phyloP scores from a whole-genome alignment of 1,139 yeast species.

The Scheffersomyces parashehatae region DNA sequence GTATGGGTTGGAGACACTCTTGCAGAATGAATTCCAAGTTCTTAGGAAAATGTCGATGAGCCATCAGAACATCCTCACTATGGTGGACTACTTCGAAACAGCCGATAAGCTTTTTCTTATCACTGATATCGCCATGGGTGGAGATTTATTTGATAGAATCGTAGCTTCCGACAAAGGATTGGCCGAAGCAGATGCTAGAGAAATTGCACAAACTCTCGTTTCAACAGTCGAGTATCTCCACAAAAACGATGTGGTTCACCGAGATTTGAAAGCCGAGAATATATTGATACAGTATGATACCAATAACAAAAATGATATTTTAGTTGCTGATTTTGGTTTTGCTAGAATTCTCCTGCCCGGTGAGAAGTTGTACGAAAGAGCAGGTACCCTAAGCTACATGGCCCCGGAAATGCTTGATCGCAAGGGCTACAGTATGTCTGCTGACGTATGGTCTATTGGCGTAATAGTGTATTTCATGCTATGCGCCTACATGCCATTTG shows the following conservation, averaged over 20 bases:
- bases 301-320: slow-evolving; percentile 38
- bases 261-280: slow-evolving; percentile 46
- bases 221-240: slow-evolving; percentile 35
- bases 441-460: slow-evolving; percentile 80
- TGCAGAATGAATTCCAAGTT: slow-evolving; percentile 58
- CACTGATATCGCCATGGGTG: slow-evolving; percentile 69
- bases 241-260: slow-evolving; percentile 35
- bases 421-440: slow-evolving; percentile 58
- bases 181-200: slow-evolving; percentile 49
- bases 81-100: slow-evolving; percentile 73
- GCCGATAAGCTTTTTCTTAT: slow-evolving; percentile 57
- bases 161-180: slow-evolving; percentile 47
- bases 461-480: slow-evolving; percentile 71
- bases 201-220: slow-evolving; percentile 31
- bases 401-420: slow-evolving; percentile 64
- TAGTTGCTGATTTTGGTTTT: slow-evolving; percentile 75
- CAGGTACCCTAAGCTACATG: slow-evolving; percentile 77
- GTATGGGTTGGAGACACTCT: slow-evolving; percentile 35
- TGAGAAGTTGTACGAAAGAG: slow-evolving; percentile 28
- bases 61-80: slow-evolving; percentile 56
- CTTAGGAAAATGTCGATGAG: slow-evolving; percentile 46
- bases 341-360: slow-evolving; percentile 38
- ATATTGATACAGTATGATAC: slow-evolving; percentile 27
- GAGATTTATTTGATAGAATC: slow-evolving; percentile 68
- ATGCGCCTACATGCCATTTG: slow-evolving; percentile 79